phyloP scores from a whole-genome alignment of 768 basidiomycete genomes.

The Lentinula sp. region DNA sequence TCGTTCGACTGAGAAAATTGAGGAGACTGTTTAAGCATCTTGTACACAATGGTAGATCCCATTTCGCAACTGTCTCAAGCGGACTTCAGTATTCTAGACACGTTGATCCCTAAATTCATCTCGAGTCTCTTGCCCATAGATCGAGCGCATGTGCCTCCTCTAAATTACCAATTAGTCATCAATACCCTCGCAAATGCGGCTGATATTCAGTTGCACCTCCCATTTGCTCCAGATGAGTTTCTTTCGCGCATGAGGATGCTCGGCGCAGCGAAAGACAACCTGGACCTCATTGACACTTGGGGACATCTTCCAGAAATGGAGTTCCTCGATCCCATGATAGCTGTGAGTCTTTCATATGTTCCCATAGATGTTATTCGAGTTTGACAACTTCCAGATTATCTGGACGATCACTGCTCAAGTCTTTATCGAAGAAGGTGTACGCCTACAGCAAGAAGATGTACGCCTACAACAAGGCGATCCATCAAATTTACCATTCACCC shows the following conservation, averaged over 20 bases:
- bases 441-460: neutral
- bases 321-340: slow-evolving; percentile 14
- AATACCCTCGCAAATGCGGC: slow-evolving; percentile 28
- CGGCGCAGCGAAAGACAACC: slow-evolving; percentile 9
- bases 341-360: neutral
- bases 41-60: neutral
- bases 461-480: neutral
- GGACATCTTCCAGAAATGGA: slow-evolving; percentile 4
- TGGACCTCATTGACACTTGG: slow-evolving; percentile 7
- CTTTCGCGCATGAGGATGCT: slow-evolving; percentile 8
- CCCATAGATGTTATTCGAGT: neutral
- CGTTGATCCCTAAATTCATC: slow-evolving; percentile 20
- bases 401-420: neutral
- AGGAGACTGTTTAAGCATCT: neutral
- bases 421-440: neutral
- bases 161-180: slow-evolving; percentile 21
- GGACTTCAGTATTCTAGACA: slow-evolving; percentile 17
- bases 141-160: slow-evolving; percentile 9
- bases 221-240: slow-evolving; percentile 10
- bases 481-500: neutral
- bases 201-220: slow-evolving; percentile 22
- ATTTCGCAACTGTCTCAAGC: neutral
- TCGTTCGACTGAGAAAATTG: neutral
- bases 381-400: neutral
- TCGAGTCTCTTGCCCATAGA: slow-evolving; percentile 11